Evolutionary conservation across 1,284 basidiomycete species (phyloP).

Genomic region (Filobasidium uniguttulatum): DNA sequence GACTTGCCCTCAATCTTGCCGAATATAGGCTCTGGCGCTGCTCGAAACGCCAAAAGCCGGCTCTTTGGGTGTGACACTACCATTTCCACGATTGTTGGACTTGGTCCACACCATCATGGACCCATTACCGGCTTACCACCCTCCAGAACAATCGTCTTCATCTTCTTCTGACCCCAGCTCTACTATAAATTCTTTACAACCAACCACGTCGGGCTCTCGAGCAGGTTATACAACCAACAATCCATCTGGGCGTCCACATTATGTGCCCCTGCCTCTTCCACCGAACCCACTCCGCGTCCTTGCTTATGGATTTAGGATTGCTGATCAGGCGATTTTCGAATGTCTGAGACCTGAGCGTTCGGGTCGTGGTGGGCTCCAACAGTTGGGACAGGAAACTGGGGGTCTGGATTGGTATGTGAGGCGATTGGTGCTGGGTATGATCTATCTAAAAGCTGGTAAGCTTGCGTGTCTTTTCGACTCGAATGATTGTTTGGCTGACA

Average conservation of each 20-base stretch:
- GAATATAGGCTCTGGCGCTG: too few species aligned
- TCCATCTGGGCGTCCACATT: background rate
- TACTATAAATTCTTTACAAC: background rate
- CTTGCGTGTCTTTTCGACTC: background rate
- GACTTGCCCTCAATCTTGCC: background rate
- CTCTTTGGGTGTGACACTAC: background rate
- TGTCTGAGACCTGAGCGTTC: conserved; percentile 1
- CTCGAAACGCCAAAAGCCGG: background rate
- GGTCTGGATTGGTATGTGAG: conserved; percentile 5
- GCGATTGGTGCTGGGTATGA: conserved; percentile 3
- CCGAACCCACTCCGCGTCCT: conserved; percentile 8
- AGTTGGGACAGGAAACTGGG: background rate
- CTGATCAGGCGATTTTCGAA: conserved; percentile 9
- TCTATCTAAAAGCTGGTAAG: conserved; percentile 11
- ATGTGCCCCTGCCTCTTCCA: conserved; percentile 4
- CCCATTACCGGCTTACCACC: background rate
- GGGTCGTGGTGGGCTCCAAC: conserved; percentile 1
- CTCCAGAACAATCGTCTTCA: background rate
- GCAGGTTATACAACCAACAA: background rate
- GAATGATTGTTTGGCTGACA: background rate
- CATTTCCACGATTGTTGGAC: background rate
- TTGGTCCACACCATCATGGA: background rate
- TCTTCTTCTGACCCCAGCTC: background rate
- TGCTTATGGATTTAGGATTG: conserved; percentile 5
- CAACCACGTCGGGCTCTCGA: background rate